Conservation (phyloP, 2,329 filamentous ascomycete genomes). For the Ophiostoma perfectum region DNA sequence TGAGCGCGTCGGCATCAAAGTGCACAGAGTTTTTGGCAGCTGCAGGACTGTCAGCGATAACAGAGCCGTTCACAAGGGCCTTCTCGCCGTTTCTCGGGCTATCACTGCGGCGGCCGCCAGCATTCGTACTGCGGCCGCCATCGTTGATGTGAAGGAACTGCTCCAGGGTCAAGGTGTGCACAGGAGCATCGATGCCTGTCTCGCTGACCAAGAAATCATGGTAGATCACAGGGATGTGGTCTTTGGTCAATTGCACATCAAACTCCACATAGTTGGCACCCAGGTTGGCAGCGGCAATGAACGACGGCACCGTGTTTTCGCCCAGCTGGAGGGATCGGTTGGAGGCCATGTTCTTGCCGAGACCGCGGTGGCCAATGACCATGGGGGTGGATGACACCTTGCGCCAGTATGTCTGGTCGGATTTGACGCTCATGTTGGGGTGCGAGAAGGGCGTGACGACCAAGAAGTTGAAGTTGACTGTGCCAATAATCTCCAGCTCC, state of each 20-base stretch:
- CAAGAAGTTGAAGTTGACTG: constrained; percentile 94
- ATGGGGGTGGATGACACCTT: constrained; percentile 75
- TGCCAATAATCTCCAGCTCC: constrained; percentile 83
- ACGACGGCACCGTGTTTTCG: constrained; percentile 92
- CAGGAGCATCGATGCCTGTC: constrained; percentile 92
- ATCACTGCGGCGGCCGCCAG: constrained; percentile 24
- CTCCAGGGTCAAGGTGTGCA: constrained; percentile 89
- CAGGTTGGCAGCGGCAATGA: constrained; percentile 91
- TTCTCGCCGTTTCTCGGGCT: constrained; percentile 10
- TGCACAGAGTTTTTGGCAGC: constrained; percentile 2
- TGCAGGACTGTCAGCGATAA: neutral
- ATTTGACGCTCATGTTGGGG: constrained; percentile 86
- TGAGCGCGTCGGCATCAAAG: constrained; percentile 1
- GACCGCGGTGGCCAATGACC: constrained; percentile 65
- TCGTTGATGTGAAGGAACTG: constrained; percentile 87
- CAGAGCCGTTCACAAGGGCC: neutral
- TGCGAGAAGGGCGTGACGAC: constrained; percentile 92
- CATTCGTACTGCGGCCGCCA: constrained; percentile 34
- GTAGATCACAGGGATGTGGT: constrained; percentile 96
- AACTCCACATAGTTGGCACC: constrained; percentile 72
- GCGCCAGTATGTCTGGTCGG: constrained; percentile 93
- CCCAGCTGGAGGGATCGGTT: constrained; percentile 87
- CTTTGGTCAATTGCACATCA: constrained; percentile 97
- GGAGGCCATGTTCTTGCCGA: constrained; percentile 83
- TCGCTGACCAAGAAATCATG: constrained; percentile 98